Conservation (phyloP, 345 rosid genomes). For the Dimocarpus longan region DNA sequence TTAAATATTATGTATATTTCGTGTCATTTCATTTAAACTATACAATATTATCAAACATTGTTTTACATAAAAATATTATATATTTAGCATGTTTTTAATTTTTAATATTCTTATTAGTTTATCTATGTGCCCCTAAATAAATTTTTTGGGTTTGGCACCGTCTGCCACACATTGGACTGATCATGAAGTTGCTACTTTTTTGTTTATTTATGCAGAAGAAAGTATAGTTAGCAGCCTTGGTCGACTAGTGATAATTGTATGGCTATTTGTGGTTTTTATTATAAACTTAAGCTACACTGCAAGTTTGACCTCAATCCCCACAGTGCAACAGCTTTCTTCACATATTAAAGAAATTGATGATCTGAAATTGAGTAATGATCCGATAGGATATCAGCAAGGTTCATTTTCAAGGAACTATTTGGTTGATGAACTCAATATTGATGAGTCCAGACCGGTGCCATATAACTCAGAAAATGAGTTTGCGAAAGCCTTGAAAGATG, state of each 20-base stretch:
- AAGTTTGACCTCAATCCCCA: constrained; percentile 86
- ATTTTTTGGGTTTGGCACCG: too few relatives aligned
- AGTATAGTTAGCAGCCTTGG: constrained; percentile 70
- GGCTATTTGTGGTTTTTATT: constrained; percentile 88
- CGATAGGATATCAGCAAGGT: constrained; percentile 82
- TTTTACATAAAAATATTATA: too few relatives aligned
- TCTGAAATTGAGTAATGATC: constrained; percentile 51
- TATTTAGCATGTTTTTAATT: too few relatives aligned
- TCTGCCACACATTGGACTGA: too few relatives aligned
- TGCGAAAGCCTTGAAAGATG: constrained; percentile 64
- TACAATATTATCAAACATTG: too few relatives aligned
- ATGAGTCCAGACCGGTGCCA: constrained; percentile 67
- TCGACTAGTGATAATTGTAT: constrained; percentile 68
- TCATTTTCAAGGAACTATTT: constrained; percentile 73
- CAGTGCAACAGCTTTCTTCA: constrained; percentile 84
- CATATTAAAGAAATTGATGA: constrained; percentile 75
- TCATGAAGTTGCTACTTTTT: background rate
- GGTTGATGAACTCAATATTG: constrained; percentile 53
- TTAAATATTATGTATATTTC: too few relatives aligned
- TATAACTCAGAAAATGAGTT: constrained; percentile 62
- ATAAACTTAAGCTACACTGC: constrained; percentile 89
- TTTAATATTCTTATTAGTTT: too few relatives aligned
- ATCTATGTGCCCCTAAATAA: too few relatives aligned
- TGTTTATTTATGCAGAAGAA: constrained; percentile 54
- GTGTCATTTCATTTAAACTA: too few relatives aligned